A percentile compares a stretch with the other conserved stretches of the same genome.
phyloP scores from a whole-genome alignment of 2,329 filamentous ascomycete genomes.

The Eurotiales sp. region DNA sequence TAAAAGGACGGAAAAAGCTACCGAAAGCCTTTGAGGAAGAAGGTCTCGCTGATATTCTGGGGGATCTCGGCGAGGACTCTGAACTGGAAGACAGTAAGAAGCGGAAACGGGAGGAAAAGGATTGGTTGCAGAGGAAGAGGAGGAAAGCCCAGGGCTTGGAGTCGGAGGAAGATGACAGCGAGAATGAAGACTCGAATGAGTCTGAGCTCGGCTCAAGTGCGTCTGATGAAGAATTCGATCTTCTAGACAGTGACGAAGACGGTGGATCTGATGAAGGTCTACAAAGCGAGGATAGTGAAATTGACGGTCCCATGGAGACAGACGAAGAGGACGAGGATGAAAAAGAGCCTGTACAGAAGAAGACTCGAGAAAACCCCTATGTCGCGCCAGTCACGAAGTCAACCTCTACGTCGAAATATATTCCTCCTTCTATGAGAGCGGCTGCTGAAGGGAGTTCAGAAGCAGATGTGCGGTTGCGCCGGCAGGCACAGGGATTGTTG shows the following conservation, averaged over 20 bases:
- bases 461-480: constrained; percentile 63
- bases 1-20: constrained; percentile 71
- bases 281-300: constrained; percentile 34
- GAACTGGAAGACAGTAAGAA: constrained; percentile 46
- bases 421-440: constrained; percentile 78
- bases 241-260: constrained; percentile 28
- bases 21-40: constrained; percentile 75
- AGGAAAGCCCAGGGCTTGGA: constrained; percentile 45
- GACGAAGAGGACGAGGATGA: constrained; percentile 39
- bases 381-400: constrained; percentile 61
- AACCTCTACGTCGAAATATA: constrained; percentile 62
- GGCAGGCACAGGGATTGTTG: constrained; percentile 81
- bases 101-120: constrained; percentile 61
- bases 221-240: constrained; percentile 27
- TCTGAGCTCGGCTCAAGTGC: constrained; percentile 21
- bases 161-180: constrained; percentile 21
- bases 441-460: constrained; percentile 61
- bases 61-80: constrained; percentile 57
- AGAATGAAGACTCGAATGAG: constrained; percentile 25
- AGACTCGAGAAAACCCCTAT: constrained; percentile 79
- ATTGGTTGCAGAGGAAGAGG: constrained; percentile 58
- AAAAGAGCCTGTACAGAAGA: constrained; percentile 27
- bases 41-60: constrained; percentile 74
- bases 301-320: constrained; percentile 24
- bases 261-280: constrained; percentile 26